A percentile compares a stretch with the other conserved stretches of the same genome.
Conservation (phyloP, 352 stramenopile genomes). For the Phytophthora kernoviae region DNA sequence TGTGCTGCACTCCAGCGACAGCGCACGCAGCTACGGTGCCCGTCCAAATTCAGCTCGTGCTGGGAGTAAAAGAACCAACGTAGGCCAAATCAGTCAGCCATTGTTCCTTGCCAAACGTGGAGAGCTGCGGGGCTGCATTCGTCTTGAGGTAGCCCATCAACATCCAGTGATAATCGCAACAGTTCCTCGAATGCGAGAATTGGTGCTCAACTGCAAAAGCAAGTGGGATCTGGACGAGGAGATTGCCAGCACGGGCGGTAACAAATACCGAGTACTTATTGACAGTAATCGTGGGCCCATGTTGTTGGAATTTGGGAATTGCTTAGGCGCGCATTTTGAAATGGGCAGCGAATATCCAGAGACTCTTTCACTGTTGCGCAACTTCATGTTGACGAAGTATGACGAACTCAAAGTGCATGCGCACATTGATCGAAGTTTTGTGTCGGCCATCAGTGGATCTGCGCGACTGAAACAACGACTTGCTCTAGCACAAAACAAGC, state of each 20-base stretch:
- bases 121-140: conserved; percentile 68
- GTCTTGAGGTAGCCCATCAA: conserved; percentile 58
- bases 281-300: conserved; percentile 77
- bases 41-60: conserved; percentile 67
- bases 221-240: conserved; percentile 81
- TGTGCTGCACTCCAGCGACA: conserved; percentile 69
- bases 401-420: conserved; percentile 67
- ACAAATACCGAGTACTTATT: conserved; percentile 80
- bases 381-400: conserved; percentile 67
- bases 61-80: conserved; percentile 48
- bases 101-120: conserved; percentile 59
- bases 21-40: conserved; percentile 55
- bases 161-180: conserved; percentile 33
- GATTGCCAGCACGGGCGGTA: conserved; percentile 72
- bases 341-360: conserved; percentile 62
- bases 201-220: conserved; percentile 77
- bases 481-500: conserved; percentile 54
- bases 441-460: conserved; percentile 69
- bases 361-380: conserved; percentile 49
- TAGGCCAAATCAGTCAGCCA: conserved; percentile 39
- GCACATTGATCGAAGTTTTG: conserved; percentile 76
- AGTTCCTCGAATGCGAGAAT: conserved; percentile 46
- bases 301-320: conserved; percentile 86
- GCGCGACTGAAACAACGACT: conserved; percentile 53
- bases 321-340: conserved; percentile 69